Base-by-base conservation (phyloP, 768 basidiomycete genomes). In the Austroboletus eburneus region DNA sequence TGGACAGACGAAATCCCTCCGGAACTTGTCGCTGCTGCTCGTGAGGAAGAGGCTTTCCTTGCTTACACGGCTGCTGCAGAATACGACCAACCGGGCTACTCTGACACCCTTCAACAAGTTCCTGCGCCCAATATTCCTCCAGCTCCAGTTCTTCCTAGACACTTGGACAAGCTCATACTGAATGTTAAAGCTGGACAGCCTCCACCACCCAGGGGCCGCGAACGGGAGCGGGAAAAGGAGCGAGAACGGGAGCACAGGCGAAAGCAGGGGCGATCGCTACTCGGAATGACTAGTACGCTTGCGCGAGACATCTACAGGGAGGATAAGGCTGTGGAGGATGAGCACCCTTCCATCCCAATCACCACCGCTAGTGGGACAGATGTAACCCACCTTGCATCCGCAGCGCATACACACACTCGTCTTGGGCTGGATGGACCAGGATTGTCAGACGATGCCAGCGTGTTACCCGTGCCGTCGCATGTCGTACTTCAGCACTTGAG, bases 401-500 rank as follows among this genome's bases (percentile, higher is more conserved):
- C 54, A 27, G 52, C 56, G 6, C 59, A 52, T 2, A 45, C 51
- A 4, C 61, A 59, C 39, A 57, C 68, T 18, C 65, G 67, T 43
- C 59, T 69, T 18, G 68, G 64, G 33, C 48, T 71, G 35, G 72
- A 71, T 12, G 69, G 62, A 7, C 56, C 58, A 0, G 70, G 76
- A n/a, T 54, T 84, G 58, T 79, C 82, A 16, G 94, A 98, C 66
- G 94, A 98, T 60, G 87, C 81, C 42, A 86, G 85, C 39, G 91
- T 98, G 46, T 67, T 98, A 52, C 87, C 95, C 14, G 91, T 96
- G 18, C 94, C 94, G 18, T 87, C 83, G 30, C 94, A 97, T 70
- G 91, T 91, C 30, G 91, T 97, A 20, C 71, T 98, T 53, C 92
- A 96, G 57, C 94, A 98, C 67, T 68, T 98, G 57, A 90, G 90